A percentile compares a stretch with the other conserved stretches of the same genome.
These are phyloP conservation scores for Clavispora vitiphila DNA, from an alignment of 805 yeast genomes.

Conservation along the genomic window DNA sequence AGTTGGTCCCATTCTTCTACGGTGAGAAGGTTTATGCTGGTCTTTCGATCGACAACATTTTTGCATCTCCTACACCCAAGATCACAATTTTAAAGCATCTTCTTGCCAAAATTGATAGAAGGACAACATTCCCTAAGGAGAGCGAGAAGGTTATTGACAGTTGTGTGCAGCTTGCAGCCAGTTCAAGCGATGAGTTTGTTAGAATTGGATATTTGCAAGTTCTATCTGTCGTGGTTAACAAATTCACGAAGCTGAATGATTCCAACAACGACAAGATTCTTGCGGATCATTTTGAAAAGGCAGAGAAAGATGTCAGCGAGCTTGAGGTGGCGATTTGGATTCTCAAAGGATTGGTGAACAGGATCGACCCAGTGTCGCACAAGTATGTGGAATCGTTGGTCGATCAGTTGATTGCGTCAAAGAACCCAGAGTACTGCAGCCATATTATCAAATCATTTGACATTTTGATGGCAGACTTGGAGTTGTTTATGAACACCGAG, in stretches of 20 bases:
- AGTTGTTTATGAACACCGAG: constrained; percentile 46
- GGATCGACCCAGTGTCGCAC: constrained; percentile 40
- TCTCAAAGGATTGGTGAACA: constrained; percentile 62
- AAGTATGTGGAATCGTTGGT: constrained; percentile 18
- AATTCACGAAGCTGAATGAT: constrained; percentile 19
- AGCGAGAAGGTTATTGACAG: constrained; percentile 8
- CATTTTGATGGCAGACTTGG: constrained; percentile 62
- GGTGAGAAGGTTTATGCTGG: constrained; percentile 12
- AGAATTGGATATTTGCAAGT: constrained; percentile 55
- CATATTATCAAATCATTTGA: constrained; percentile 51
- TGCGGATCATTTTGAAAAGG: constrained; percentile 1
- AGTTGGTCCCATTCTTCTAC: constrained; percentile 33
- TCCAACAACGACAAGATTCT: constrained; percentile 5
- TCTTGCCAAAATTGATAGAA: constrained; percentile 49
- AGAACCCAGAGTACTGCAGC: constrained; percentile 16
- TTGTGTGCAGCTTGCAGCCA: neutral
- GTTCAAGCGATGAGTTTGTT: constrained; percentile 21
- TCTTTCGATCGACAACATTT: constrained; percentile 13
- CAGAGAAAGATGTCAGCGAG: constrained; percentile 4
- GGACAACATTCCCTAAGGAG: constrained; percentile 8
- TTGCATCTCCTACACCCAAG: constrained; percentile 24
- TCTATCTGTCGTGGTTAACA: constrained; percentile 51
- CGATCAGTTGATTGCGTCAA: constrained; percentile 26
- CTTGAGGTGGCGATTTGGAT: constrained; percentile 67
- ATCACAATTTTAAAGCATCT: constrained; percentile 38